A percentile compares a stretch with the other conserved stretches of the same genome.
Conservation (phyloP, 2,329 filamentous ascomycete genomes). For the Fusarium siculi region DNA sequence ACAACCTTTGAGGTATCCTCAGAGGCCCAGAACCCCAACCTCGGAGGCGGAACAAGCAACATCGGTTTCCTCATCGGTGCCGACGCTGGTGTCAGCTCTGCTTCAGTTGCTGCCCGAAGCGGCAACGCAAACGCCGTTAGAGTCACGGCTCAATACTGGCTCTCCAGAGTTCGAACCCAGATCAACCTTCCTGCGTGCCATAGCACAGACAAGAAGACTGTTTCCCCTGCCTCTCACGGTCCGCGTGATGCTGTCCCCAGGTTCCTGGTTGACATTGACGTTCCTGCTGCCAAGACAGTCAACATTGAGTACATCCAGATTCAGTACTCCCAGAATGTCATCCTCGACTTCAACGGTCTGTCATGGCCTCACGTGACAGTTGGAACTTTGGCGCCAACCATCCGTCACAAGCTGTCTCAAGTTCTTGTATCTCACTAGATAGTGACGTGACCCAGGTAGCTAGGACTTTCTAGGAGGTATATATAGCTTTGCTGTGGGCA, state of each 20-base stretch:
- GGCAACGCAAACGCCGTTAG: slow-evolving; percentile 27
- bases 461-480: no score
- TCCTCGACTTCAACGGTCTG: slow-evolving; percentile 20
- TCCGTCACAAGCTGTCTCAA: not conserved
- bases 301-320: slow-evolving; percentile 43
- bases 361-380: slow-evolving; percentile 33
- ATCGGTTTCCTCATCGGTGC: slow-evolving; percentile 30
- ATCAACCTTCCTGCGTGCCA: slow-evolving; percentile 23
- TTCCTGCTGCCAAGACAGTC: slow-evolving; percentile 21
- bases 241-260: slow-evolving; percentile 26
- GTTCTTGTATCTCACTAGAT: slow-evolving; percentile 1
- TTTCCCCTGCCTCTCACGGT: slow-evolving; percentile 6
- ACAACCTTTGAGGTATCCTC: slow-evolving; percentile 48
- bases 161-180: slow-evolving; percentile 27
- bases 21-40: not conserved
- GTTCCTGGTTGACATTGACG: slow-evolving; percentile 19
- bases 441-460: rapidly evolving
- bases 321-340: slow-evolving; percentile 49
- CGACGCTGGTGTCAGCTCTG: slow-evolving; percentile 41
- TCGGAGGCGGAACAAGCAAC: slow-evolving; percentile 47
- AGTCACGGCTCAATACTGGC: slow-evolving; percentile 34
- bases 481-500: not conserved
- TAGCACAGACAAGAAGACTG: not conserved
- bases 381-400: slow-evolving; percentile 29
- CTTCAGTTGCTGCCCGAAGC: slow-evolving; percentile 40